Evolutionary conservation across 352 stramenopile genomes (phyloP).

Genomic region (Thraustotheca clavata): DNA sequence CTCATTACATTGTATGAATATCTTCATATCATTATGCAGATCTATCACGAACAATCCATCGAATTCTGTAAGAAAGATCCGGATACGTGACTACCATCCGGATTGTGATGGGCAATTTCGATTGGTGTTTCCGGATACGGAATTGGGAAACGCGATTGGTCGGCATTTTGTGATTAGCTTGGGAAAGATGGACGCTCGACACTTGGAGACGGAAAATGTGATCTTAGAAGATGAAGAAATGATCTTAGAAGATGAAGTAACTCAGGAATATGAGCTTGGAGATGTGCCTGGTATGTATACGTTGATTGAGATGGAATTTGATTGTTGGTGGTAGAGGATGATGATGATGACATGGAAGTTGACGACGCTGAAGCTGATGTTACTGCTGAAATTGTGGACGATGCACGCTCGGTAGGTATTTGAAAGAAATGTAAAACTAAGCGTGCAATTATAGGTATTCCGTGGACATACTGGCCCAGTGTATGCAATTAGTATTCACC

Average conservation of each 20-base stretch:
- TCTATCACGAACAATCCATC: no score
- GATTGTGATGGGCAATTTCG: not conserved
- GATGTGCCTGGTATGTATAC: conserved; percentile 49
- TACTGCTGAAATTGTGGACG: conserved; percentile 60
- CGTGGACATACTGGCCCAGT: conserved; percentile 67
- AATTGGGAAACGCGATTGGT: not conserved
- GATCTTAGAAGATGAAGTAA: conserved; percentile 71
- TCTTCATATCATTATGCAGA: no score
- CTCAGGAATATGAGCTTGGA: conserved; percentile 76
- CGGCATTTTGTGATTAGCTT: not conserved
- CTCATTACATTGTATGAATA: no score
- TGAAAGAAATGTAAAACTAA: not conserved
- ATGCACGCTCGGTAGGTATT: conserved; percentile 49
- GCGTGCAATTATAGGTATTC: conserved; percentile 40
- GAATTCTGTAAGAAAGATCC: no score
- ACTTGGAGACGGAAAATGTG: not conserved
- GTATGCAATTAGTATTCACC: conserved; percentile 78
- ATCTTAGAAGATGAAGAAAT: conserved; percentile 51
- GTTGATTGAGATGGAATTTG: not conserved
- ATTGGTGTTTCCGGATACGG: not conserved
- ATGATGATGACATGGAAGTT: conserved; percentile 56
- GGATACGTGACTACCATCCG: no score
- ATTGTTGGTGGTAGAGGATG: conserved; percentile 30
- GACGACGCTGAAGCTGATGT: conserved; percentile 43
- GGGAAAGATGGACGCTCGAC: not conserved